phyloP scores from a whole-genome alignment of 106 monocot species.

The Acorus calamus region DNA sequence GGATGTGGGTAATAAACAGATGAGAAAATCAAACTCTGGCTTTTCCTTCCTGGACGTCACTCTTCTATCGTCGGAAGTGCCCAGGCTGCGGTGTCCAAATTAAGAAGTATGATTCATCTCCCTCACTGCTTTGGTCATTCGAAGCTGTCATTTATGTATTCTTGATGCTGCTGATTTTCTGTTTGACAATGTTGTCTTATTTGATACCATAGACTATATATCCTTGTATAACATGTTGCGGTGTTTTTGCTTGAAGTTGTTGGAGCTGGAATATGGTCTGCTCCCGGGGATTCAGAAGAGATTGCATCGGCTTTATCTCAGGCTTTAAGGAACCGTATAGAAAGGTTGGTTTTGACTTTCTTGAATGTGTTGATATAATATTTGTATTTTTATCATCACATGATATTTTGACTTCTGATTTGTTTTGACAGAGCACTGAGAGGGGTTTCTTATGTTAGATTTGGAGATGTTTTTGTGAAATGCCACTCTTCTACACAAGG shows the following conservation, averaged over 20 bases:
- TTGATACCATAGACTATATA: too few relatives aligned
- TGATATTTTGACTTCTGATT: background rate
- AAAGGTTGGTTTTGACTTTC: conserved; percentile 41
- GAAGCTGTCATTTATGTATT: too few relatives aligned
- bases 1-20: conserved; percentile 32
- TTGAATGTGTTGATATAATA: background rate
- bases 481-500: conserved; percentile 30
- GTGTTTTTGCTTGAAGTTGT: conserved; percentile 26
- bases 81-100: conserved; percentile 53
- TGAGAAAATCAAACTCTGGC: conserved; percentile 98
- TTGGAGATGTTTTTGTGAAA: conserved; percentile 92
- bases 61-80: conserved; percentile 60
- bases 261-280: conserved; percentile 73
- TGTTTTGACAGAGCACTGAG: conserved; percentile 47
- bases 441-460: conserved; percentile 74
- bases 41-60: conserved; percentile 92
- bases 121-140: background rate
- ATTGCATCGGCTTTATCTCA: conserved; percentile 81
- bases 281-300: conserved; percentile 96
- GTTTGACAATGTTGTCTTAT: too few relatives aligned
- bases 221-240: background rate
- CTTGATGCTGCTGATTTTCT: background rate
- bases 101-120: conserved; percentile 49
- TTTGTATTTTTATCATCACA: background rate
- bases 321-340: conserved; percentile 73